phyloP scores from a whole-genome alignment of 306 rosid species.

The Castanospermum australe region DNA sequence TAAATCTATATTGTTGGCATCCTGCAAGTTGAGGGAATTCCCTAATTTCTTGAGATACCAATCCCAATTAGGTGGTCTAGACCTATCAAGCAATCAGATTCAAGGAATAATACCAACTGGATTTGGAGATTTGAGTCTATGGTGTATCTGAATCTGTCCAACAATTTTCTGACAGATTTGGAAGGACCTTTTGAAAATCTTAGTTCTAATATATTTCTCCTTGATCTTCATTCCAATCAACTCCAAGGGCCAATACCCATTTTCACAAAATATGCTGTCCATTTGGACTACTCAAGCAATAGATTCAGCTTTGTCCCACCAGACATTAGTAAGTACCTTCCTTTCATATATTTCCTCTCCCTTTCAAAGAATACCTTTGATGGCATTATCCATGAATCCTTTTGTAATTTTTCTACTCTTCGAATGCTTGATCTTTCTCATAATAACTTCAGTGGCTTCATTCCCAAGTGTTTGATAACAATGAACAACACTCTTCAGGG shows the following conservation, averaged over 20 bases:
- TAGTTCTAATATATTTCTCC: not conserved
- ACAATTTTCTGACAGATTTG: slow-evolving; percentile 33
- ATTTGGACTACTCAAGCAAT: slow-evolving; percentile 41
- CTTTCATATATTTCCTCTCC: not conserved
- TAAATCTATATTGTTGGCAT: slow-evolving; percentile 27
- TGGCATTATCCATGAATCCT: slow-evolving; percentile 4
- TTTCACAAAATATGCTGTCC: not conserved
- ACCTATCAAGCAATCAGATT: slow-evolving; percentile 49
- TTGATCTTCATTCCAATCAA: slow-evolving; percentile 54
- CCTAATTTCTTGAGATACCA: slow-evolving; percentile 43
- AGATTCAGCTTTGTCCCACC: slow-evolving; percentile 28
- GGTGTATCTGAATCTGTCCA: slow-evolving; percentile 40
- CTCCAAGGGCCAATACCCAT: slow-evolving; percentile 30
- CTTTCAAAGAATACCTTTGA: slow-evolving; percentile 15
- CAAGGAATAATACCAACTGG: slow-evolving; percentile 48
- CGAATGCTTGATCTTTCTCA: slow-evolving; percentile 39
- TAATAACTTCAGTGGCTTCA: slow-evolving; percentile 13
- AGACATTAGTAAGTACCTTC: not conserved
- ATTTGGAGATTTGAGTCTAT: slow-evolving; percentile 41
- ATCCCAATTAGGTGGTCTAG: not conserved
- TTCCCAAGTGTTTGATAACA: slow-evolving; percentile 29
- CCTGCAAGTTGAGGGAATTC: slow-evolving; percentile 33
- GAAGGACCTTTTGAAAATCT: slow-evolving; percentile 19
- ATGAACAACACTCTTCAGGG: not conserved
- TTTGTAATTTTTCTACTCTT: slow-evolving; percentile 14